phyloP scores from a whole-genome alignment of 257 asterid genomes.

The Phtheirospermum japonicum region DNA sequence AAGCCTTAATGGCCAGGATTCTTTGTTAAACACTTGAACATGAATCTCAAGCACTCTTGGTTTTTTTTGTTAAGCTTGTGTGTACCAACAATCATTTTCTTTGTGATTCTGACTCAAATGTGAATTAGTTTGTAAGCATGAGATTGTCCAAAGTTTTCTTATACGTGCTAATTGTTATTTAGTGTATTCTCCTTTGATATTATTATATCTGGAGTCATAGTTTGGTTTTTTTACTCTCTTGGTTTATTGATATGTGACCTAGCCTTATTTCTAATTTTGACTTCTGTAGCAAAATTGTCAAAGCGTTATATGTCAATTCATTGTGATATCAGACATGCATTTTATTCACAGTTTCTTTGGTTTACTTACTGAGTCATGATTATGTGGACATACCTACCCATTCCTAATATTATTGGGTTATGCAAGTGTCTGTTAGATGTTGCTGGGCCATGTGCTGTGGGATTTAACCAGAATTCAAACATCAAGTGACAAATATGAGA shows the following conservation, averaged over 20 bases:
- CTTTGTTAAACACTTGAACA: not conserved
- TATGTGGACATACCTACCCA: not conserved
- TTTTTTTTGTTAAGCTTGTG: not conserved
- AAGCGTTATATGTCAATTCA: not conserved
- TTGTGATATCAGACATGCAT: not conserved
- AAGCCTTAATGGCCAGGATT: not conserved
- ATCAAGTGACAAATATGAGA: not conserved
- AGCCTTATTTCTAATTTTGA: conserved; percentile 5
- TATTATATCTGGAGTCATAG: conserved; percentile 8
- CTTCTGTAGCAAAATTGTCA: not conserved
- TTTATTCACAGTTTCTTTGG: too few species aligned
- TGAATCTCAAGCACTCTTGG: not conserved
- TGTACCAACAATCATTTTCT: not conserved
- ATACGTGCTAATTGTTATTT: not conserved
- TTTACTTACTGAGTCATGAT: conserved; percentile 2
- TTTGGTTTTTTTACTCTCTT: conserved; percentile 7
- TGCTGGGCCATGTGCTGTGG: not conserved
- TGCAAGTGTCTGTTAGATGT: too few species aligned
- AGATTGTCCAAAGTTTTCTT: not conserved
- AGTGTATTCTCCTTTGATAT: too few species aligned
- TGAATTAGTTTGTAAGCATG: not conserved
- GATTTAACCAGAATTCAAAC: not conserved
- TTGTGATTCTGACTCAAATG: not conserved
- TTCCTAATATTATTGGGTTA: not conserved
- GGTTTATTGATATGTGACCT: not conserved